A percentile compares a stretch with the other conserved stretches of the same genome.
phyloP scores from a whole-genome alignment of 2,329 filamentous ascomycete species.

The Fusarium zealandicum region DNA sequence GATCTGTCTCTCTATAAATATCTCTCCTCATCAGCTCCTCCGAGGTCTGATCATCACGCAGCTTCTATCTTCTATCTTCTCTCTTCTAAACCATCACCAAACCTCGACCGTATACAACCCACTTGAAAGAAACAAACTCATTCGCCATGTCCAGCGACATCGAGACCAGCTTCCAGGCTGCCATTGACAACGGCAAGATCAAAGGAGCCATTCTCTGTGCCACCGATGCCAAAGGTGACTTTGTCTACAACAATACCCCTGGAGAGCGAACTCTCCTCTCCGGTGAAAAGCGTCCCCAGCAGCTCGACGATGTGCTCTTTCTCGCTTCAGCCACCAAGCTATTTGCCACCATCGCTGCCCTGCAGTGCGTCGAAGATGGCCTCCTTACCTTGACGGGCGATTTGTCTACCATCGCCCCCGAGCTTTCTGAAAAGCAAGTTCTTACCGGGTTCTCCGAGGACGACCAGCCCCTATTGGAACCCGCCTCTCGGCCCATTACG shows the following conservation, averaged over 20 bases:
- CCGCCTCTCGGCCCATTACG: constrained; percentile 51
- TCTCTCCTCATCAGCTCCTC: no score
- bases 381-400: constrained; percentile 56
- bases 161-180: constrained; percentile 48
- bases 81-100: no score
- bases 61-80: no score
- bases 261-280: constrained; percentile 52
- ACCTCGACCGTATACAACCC: no score
- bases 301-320: constrained; percentile 47
- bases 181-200: constrained; percentile 54
- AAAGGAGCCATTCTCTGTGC: constrained; percentile 53
- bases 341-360: constrained; percentile 57
- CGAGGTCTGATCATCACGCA: no score
- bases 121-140: neutral
- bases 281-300: constrained; percentile 48
- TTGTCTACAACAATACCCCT: constrained; percentile 50
- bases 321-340: constrained; percentile 54
- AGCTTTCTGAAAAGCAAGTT: constrained; percentile 56
- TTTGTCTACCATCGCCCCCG: constrained; percentile 54
- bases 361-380: constrained; percentile 64
- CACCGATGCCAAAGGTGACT: constrained; percentile 48
- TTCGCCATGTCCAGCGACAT: constrained; percentile 42
- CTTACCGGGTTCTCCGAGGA: constrained; percentile 55
- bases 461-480: constrained; percentile 49
- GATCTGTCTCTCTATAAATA: no score